Evolutionary conservation across 192 early-diverging fungal species (phyloP).

Genomic region (Allomyces macrogynus): DNA sequence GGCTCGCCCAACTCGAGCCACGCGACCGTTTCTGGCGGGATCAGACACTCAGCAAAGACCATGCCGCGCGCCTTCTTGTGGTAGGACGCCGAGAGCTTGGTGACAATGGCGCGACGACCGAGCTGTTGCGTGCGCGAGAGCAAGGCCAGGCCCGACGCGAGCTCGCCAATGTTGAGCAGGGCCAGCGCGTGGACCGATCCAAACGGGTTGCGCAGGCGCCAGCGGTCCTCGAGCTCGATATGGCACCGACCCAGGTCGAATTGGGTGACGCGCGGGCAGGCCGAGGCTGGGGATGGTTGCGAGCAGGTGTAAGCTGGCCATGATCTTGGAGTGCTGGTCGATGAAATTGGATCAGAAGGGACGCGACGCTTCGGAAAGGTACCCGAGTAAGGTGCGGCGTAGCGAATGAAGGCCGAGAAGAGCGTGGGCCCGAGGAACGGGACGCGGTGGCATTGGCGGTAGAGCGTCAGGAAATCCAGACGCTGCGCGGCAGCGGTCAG

Average conservation of each 20-base stretch:
- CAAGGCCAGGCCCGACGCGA: not conserved
- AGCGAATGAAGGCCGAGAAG: not conserved
- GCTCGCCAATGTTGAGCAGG: not conserved
- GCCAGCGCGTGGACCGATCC: not conserved
- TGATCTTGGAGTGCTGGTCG: not conserved
- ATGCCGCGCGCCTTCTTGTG: not conserved
- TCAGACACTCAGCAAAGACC: not conserved
- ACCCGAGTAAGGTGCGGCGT: not conserved
- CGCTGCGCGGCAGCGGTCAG: no score
- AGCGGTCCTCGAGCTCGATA: slow-evolving; percentile 2
- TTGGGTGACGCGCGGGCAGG: not conserved
- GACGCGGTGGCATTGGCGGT: not conserved
- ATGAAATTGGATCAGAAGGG: not conserved
- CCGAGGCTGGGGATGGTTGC: not conserved
- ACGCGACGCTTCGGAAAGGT: not conserved
- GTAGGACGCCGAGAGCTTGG: not conserved
- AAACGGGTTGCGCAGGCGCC: not conserved
- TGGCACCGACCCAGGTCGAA: not conserved
- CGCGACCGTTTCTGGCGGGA: not conserved
- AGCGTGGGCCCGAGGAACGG: not conserved
- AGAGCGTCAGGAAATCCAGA: not conserved
- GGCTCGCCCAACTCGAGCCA: not conserved
- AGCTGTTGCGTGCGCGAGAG: not conserved
- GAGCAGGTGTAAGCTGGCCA: not conserved
- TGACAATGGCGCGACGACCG: not conserved